Evolutionary conservation across 306 rosid genomes (phyloP), one percentile per base, ranked within the genome.

Genomic region (Quercus cerris): DNA sequence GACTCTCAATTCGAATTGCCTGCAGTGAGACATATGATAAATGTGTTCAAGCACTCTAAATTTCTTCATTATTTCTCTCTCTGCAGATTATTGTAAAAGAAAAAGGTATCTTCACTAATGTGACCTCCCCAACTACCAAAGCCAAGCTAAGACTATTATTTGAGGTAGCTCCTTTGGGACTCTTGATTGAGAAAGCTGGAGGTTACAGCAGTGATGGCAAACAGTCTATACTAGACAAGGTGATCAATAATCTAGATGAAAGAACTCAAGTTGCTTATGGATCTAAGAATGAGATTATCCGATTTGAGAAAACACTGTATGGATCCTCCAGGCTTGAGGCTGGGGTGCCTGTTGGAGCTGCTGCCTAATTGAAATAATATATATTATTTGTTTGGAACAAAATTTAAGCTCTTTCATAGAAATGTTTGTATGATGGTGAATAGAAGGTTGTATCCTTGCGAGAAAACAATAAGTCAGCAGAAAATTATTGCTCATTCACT

Each of bases 211-310:
- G 98, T 70, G 98, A 96, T 73, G 99, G 99, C 2, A 81, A 81
- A 4, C 83, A 73, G 63, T 96, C 99, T 56, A 97, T 95, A 56
- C 92, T 95, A 20, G 98, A 95, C 87, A 91, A 91, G 82, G 94
- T 93, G 76, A 84, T 96, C 46, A 75, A 4, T 5, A 93, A 76
- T 63, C 84, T 96, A 56, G 99, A 96, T 27, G 99, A 93, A 5
- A 88, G 99, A 81, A 93, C 97, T 79, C 99, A 96, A 80, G 99
- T 96, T 52, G 99, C 99, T 23, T 96, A 90, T 73, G 99, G 99
- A 52, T 96, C 99, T 28, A 93, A 91, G 84, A 82, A 93, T 8
- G 99, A 96, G 91, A 89, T 96, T 74, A 89, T 91, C 73, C 84
- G 99, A 64, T 93, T 96, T n/a, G 99, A 96, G 84, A 98, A 96